Evolutionary conservation across 345 rosid genomes (phyloP).

Genomic region (Rhizophora mangle): DNA sequence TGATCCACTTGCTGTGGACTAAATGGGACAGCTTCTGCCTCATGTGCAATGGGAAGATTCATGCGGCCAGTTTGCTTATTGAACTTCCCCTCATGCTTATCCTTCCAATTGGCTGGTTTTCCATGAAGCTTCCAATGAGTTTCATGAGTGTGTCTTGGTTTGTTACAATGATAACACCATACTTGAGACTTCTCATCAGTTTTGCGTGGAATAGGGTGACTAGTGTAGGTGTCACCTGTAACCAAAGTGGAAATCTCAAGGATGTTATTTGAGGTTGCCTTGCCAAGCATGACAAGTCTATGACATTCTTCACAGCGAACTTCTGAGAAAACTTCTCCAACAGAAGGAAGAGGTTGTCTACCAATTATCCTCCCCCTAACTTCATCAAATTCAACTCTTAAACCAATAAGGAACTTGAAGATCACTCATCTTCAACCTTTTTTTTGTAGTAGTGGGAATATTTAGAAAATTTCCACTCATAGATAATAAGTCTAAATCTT

Average conservation of each 20-base stretch:
- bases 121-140: background rate
- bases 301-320: no score
- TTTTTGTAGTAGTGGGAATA: no score
- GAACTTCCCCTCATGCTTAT: background rate
- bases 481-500: no score
- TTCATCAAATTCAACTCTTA: no score
- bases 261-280: background rate
- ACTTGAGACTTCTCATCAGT: background rate
- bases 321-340: no score
- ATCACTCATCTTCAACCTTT: no score
- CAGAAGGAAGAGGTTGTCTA: no score
- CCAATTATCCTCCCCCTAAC: no score
- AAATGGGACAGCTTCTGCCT: background rate
- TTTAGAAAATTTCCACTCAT: no score
- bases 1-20: background rate
- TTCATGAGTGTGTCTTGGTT: conserved; percentile 7
- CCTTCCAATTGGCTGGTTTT: background rate
- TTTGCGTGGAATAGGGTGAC: background rate
- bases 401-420: no score
- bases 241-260: background rate
- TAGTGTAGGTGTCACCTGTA: background rate
- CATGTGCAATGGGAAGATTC: background rate
- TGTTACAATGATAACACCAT: conserved; percentile 8
- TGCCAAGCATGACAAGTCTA: background rate
- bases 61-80: no score